These are phyloP conservation scores for Clarireedia hainanense DNA, from an alignment of 2,329 filamentous ascomycete species.

Conservation along the genomic window DNA sequence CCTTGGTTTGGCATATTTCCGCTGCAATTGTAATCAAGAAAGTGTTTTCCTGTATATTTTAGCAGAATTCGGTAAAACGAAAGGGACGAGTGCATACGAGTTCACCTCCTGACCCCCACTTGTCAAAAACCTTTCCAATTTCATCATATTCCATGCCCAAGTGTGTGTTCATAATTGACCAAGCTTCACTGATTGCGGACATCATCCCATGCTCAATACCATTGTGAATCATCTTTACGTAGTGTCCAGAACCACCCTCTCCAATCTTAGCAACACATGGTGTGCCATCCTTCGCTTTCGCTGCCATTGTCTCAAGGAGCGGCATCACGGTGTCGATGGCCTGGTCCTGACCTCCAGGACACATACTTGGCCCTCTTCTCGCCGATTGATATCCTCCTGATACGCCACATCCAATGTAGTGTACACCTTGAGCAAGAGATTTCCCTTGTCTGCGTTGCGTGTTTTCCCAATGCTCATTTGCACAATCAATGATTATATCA, in stretches of 20 bases:
- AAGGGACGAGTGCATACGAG: slow-evolving; percentile 33
- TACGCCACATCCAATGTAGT: slow-evolving; percentile 61
- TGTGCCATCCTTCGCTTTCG: slow-evolving; percentile 55
- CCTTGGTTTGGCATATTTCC: slow-evolving; percentile 49
- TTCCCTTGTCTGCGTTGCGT: slow-evolving; percentile 56
- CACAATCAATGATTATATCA: slow-evolving; percentile 62
- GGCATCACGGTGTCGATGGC: slow-evolving; percentile 53
- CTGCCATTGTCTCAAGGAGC: slow-evolving; percentile 51
- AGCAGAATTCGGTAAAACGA: neutral
- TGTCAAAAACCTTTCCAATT: slow-evolving; percentile 49
- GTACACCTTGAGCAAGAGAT: slow-evolving; percentile 47
- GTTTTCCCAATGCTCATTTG: slow-evolving; percentile 59
- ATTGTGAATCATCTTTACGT: slow-evolving; percentile 71
- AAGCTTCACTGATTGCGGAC: slow-evolving; percentile 54
- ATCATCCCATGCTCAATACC: slow-evolving; percentile 69
- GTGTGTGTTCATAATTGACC: slow-evolving; percentile 52
- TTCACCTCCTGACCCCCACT: slow-evolving; percentile 58
- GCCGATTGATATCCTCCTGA: slow-evolving; percentile 64
- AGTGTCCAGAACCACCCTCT: slow-evolving; percentile 57
- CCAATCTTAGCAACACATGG: slow-evolving; percentile 72
- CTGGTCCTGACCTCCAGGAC: slow-evolving; percentile 51
- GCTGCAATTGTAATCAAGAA: slow-evolving; percentile 57
- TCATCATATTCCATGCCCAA: slow-evolving; percentile 52
- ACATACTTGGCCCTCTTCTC: slow-evolving; percentile 58
- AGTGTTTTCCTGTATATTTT: slow-evolving; percentile 36